Evolutionary conservation across 1,284 basidiomycete genomes (phyloP), one percentile per base, ranked within the genome.

Genomic region (Ganoderma leucocontextum): DNA sequence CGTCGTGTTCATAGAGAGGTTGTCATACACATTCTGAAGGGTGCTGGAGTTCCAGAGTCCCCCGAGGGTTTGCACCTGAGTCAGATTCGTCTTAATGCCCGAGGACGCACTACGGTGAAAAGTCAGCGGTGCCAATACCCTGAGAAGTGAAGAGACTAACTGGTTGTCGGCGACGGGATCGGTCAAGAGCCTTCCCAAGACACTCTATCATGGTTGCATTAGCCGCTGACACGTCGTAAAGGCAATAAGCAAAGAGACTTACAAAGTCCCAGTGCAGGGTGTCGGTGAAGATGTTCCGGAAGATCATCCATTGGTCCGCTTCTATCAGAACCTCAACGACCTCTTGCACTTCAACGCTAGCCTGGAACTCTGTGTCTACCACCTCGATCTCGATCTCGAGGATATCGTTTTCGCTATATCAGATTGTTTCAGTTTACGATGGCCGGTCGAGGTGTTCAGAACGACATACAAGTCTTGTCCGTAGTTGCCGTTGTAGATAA

Each of bases 181-280:
- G 44, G 84, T 87, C 72, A 91, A 84, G 71, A 91, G 87, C 5
- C 90, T 85, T 9, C 88, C 87, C 15, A 91, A 78, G 12, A 82
- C 86, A 70, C 89, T 90, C 87, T 89, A 60, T 39, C 17, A 60
- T 42, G 33, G 19, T 17, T 25, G 22, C 39, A 33, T 52, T 41
- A 63, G 17, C 38, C 35, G 42, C 22, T 17, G 33, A n/a, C n/a
- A 36, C 7, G 15, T 49, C 63, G 13, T 12, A 4, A 5, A 29
- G 39, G 8, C 7, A 49, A 49, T 2, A 39, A 33, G 52, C 42
- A 36, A 12, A 55, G 13, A n/a, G 4, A 78, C 88, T 76, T 71
- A 91, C 89, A 73, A 90, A 87, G 71, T 92, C 90, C 88, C 89
- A 92, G 73, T 91, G 89, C 52, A 89, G 77, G 19, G 86, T 82